Evolutionary conservation across 345 rosid species (phyloP), one percentile per base, ranked within the genome.

Genomic region (Nephelium lappaceum): DNA sequence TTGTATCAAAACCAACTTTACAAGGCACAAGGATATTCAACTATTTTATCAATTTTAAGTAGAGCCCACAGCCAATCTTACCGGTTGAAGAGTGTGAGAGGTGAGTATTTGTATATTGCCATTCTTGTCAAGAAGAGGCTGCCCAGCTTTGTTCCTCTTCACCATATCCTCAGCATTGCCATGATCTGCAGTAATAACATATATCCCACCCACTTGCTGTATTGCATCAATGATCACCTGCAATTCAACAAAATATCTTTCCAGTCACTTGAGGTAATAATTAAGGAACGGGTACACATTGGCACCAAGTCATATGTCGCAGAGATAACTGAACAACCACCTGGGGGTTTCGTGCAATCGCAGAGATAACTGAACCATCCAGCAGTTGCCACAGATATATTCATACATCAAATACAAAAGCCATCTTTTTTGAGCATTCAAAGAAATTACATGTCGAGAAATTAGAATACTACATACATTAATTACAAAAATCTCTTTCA

Each of bases 151-250:
- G 80, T 89, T 88, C 74, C 98, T 91, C 89, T 96, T 94, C 11
- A 90, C 99, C 98, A 96, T 96, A 85, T 94, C 99, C 87, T 96
- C 98, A 4, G 98, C 98, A 75, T 96, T 96, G 58, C 98, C 98
- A 62, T 96, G 99, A 89, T 96, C 99, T 24, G 98, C 99, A 72
- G 99, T 96, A 49, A 96, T 88, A 21, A 96, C 92, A 77, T 88
- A 96, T 53, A 96, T 94, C 39, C 99, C 98, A 49, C 95, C 94
- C 72, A 91, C 99, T 85, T 91, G 83, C 83, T 94, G 93, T 15
- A 96, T 68, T 0, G 99, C 88, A 80, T 96, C 97, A 5, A 96
- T 82, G 80, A 94, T 94, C 78, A 89, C 94, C 99, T 96, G 94
- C 83, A 85, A 58, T 69, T 31, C 6, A 27, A 72, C 43, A 61